Conservation (phyloP, 1,284 basidiomycete species). For the Phenoliferia sp. region DNA sequence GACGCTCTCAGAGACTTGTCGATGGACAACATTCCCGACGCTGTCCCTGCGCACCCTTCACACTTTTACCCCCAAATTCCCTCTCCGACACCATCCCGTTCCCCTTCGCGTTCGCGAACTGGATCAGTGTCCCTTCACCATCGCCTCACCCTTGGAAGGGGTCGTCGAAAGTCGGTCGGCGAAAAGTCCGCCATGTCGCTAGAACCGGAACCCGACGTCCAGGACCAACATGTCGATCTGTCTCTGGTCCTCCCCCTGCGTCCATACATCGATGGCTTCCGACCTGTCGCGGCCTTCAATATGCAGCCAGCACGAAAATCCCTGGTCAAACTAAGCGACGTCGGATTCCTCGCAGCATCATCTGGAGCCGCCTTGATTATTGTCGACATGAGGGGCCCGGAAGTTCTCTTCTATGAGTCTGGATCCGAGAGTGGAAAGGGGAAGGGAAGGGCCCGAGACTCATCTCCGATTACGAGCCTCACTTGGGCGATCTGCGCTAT, state of each 20-base stretch:
- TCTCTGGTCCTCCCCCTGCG: not conserved
- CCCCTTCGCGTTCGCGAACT: not conserved
- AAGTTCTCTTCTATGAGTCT: conserved; percentile 54
- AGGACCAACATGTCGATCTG: conserved; percentile 35
- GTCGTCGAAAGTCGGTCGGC: not conserved
- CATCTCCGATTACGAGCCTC: conserved; percentile 50
- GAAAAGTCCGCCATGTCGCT: conserved; percentile 46
- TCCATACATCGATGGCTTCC: conserved; percentile 54
- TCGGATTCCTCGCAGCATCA: conserved; percentile 49
- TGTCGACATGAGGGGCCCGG: conserved; percentile 66
- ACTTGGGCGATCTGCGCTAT: conserved; percentile 62
- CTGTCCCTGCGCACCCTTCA: too few species aligned
- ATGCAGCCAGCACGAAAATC: conserved; percentile 7
- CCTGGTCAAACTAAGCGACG: conserved; percentile 18
- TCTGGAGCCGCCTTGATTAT: conserved; percentile 56
- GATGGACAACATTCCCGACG: conserved; percentile 4
- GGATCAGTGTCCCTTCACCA: not conserved
- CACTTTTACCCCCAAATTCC: not conserved
- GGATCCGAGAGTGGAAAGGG: conserved; percentile 40
- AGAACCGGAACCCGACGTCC: conserved; percentile 48
- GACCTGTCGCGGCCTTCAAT: conserved; percentile 50
- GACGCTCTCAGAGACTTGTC: conserved; percentile 15
- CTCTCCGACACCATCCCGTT: not conserved
- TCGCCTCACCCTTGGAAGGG: not conserved
- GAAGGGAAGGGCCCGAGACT: conserved; percentile 40